phyloP scores from a whole-genome alignment of 208 protist species.

The Trypanosoma platydactyli region DNA sequence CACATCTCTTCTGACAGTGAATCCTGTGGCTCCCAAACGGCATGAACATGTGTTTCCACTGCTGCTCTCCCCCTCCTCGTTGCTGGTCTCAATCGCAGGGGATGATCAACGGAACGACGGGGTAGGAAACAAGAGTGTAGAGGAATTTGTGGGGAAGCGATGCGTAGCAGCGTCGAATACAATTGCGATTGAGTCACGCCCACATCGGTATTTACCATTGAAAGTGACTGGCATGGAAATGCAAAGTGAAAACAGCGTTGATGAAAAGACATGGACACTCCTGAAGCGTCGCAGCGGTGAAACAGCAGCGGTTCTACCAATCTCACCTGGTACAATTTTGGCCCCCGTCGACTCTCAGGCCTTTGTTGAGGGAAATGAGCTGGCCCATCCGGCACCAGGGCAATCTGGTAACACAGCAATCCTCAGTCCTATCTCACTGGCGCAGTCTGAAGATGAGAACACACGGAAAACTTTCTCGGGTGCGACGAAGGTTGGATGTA shows the following conservation, averaged over 20 bases:
- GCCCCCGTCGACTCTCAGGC: neutral
- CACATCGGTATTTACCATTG: neutral
- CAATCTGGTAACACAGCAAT: neutral
- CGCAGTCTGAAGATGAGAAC: constrained; percentile 10
- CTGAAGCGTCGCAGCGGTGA: neutral
- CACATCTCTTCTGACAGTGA: neutral
- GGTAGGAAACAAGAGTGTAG: neutral
- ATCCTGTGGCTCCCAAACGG: neutral
- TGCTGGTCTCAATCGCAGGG: neutral
- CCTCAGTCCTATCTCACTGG: constrained; percentile 11
- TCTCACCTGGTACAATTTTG: neutral
- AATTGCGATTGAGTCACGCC: neutral
- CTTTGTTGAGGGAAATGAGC: neutral
- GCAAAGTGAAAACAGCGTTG: neutral
- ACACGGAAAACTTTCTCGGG: neutral
- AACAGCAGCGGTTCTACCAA: neutral
- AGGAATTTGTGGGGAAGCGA: neutral
- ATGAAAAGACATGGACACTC: constrained; percentile 2
- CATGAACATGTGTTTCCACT: constrained; percentile 12
- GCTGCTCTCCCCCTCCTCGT: constrained; percentile 4
- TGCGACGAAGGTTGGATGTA: neutral
- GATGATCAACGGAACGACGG: neutral
- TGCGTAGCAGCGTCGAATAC: neutral
- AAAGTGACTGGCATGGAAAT: neutral
- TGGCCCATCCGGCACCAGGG: neutral